Evolutionary conservation across 257 asterid species (phyloP).

Genomic region (Galeopsis tetrahit): DNA sequence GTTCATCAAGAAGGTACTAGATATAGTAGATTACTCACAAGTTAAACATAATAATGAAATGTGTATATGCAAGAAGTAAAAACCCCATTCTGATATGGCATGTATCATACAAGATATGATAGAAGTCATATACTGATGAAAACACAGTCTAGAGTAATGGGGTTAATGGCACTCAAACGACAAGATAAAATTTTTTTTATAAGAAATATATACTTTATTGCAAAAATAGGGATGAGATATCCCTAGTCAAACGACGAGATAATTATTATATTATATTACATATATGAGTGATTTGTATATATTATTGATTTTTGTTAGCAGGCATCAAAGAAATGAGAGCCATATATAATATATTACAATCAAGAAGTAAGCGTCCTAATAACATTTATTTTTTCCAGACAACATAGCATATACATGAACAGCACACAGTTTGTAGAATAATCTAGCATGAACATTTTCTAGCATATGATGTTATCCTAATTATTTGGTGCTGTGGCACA

Average conservation of each 20-base stretch:
- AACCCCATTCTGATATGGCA: slow-evolving; percentile 1
- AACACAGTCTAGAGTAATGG: neutral
- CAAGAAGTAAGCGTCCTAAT: neutral
- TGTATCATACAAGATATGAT: neutral
- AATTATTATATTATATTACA: neutral
- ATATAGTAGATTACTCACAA: slow-evolving; percentile 10
- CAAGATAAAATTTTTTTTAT: too few species aligned
- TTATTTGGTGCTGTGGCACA: neutral
- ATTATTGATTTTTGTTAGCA: neutral
- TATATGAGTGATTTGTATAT: neutral
- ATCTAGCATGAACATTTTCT: neutral
- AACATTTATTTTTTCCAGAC: neutral
- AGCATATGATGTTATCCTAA: neutral
- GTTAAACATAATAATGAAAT: neutral
- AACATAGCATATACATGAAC: neutral
- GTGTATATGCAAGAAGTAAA: neutral
- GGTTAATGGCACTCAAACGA: slow-evolving; percentile 1
- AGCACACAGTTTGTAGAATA: neutral
- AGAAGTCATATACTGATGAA: neutral
- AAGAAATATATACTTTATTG: too few species aligned
- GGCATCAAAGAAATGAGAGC: slow-evolving; percentile 7
- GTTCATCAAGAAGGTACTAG: neutral
- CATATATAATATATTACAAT: too few species aligned
- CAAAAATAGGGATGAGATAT: too few species aligned
- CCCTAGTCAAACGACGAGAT: too few species aligned